Conservation (phyloP, 345 rosid genomes). For the Lumnitzera racemosa region DNA sequence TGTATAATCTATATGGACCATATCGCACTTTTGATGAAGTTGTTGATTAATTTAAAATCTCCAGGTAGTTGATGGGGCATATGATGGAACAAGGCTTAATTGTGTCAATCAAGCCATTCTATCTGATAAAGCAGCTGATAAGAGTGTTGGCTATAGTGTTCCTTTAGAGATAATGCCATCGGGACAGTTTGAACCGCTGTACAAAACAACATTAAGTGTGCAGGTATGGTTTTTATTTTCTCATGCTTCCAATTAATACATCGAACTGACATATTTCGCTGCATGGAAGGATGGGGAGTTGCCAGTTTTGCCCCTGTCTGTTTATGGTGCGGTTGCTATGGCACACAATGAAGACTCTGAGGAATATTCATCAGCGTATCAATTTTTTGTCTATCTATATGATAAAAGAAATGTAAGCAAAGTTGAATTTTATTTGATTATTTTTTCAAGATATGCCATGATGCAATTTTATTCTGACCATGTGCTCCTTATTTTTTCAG, state of each 20-base stretch:
- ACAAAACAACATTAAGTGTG: slow-evolving; percentile 61
- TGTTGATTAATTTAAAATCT: slow-evolving; percentile 2
- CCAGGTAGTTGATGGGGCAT: slow-evolving; percentile 74
- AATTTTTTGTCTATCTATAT: slow-evolving; percentile 83
- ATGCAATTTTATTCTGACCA: no score
- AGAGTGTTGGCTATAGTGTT: slow-evolving; percentile 47
- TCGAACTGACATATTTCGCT: slow-evolving; percentile 3
- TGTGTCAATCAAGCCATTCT: slow-evolving; percentile 67
- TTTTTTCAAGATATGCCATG: not conserved
- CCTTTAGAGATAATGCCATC: slow-evolving; percentile 89
- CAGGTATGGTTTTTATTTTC: slow-evolving; percentile 41
- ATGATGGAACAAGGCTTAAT: slow-evolving; percentile 59
- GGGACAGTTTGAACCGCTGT: slow-evolving; percentile 91
- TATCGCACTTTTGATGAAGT: slow-evolving; percentile 1
- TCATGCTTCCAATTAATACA: not conserved
- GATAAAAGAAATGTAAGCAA: slow-evolving; percentile 77
- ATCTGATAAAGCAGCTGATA: slow-evolving; percentile 43
- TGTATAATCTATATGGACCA: no score
- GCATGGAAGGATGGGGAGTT: slow-evolving; percentile 70
- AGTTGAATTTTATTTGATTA: not conserved
- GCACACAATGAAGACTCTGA: slow-evolving; percentile 79
- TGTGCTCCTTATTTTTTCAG: slow-evolving; percentile 18
- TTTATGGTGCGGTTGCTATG: slow-evolving; percentile 91
- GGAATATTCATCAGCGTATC: slow-evolving; percentile 84
- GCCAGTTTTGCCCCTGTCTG: slow-evolving; percentile 82